Evolutionary conservation across 2,329 filamentous ascomycete species (phyloP), one percentile per base, ranked within the genome.

Genomic region (Microdochium nivale): DNA sequence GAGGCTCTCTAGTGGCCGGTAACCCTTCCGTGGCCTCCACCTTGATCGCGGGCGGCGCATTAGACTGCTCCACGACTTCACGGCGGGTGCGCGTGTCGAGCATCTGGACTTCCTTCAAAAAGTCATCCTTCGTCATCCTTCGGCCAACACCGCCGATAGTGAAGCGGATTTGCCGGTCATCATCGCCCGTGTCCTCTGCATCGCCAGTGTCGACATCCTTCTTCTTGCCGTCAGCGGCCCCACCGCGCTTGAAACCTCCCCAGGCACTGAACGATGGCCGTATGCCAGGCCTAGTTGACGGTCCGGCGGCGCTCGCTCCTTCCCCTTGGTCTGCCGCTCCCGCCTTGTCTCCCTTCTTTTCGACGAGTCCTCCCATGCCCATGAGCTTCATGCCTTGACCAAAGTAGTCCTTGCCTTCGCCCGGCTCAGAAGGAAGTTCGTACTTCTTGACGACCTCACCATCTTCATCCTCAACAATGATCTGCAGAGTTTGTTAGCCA

Each of bases 381-480:
- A 81, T 75, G 53, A 78, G 77, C 60, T 79, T 80, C 33, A 80
- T 67, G 51, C 77, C 68, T 24, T 73, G 68, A 19, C 69, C 67
- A 27, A 78, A 65, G 19, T 67, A 64, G 13, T 73, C 68, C 53
- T 68, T 71, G 16, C 63, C 63, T 13, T 74, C 71, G 0, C 58
- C 55, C 55, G 76, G 80, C 25, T 79, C 68, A 0, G 76, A 70
- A 1, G 86, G 84, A 25, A 92, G 78, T 56, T 91, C 84, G 63
- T 90, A 91, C 52, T 88, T 84, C 71, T 91, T 91, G 64, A 95
- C 80, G 30, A 95, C 89, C 65, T 95, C 89, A 44, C 88, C 88
- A 59, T 91, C 85, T 65, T 88, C 86, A 55, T 95, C 88, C 69
- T 95, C 88, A 16, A 95, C 87, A 63, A 95, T 92, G 57, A 95